Percentiles rank a stretch among this genome's conserved stretches.
Evolutionary conservation across 306 rosid species (phyloP).

Genomic region (Sophora flavescens): DNA sequence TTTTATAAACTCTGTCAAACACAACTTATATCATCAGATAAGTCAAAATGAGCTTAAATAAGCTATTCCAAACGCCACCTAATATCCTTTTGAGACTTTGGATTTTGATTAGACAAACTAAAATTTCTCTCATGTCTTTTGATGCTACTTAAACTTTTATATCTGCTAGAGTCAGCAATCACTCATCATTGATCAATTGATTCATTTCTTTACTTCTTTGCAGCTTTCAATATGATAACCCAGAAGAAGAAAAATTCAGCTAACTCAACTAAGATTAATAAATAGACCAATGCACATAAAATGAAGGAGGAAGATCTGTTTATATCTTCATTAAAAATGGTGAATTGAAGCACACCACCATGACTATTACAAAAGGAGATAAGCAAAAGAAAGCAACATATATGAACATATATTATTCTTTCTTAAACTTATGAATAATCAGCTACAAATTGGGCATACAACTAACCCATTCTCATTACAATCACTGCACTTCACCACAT

Average conservation of each 20-base stretch:
- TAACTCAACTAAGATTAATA: background rate
- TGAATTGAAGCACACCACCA: slow-evolving; percentile 33
- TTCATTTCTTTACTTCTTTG: no score
- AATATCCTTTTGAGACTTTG: no score
- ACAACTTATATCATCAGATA: no score
- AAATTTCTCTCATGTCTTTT: no score
- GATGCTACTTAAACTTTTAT: no score
- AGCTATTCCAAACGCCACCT: no score
- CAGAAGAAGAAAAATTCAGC: background rate
- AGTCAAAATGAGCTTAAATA: no score
- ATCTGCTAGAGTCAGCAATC: no score
- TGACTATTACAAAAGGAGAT: slow-evolving; percentile 8
- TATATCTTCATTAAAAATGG: background rate
- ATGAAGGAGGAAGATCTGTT: background rate
- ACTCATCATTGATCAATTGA: no score
- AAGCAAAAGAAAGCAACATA: background rate
- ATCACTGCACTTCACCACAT: slow-evolving; percentile 65
- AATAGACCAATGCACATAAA: background rate
- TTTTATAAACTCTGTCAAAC: no score
- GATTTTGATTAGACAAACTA: no score
- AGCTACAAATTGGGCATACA: slow-evolving; percentile 81
- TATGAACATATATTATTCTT: slow-evolving; percentile 19
- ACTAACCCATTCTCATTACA: slow-evolving; percentile 95
- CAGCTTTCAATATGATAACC: no score
- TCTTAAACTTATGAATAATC: background rate